These are phyloP conservation scores for Suillus sp. DNA, from an alignment of 768 basidiomycete species.

Conservation along the genomic window DNA sequence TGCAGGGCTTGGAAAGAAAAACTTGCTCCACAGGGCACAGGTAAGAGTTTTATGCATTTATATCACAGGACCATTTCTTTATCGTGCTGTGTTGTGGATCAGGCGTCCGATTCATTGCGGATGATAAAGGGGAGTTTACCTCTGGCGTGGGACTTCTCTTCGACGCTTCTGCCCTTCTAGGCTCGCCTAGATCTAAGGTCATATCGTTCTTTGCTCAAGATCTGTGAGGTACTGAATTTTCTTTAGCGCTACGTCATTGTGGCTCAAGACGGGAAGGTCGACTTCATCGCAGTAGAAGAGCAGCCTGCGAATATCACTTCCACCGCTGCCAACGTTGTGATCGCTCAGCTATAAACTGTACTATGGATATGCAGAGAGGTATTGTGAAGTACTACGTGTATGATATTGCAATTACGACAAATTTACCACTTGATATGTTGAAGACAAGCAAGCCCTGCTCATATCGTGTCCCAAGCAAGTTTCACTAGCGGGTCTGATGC, in stretches of 20 bases:
- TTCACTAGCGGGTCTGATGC: background rate
- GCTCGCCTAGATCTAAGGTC: constrained; percentile 69
- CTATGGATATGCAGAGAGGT: background rate
- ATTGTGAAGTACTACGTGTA: background rate
- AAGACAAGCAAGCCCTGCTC: background rate
- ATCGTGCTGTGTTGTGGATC: constrained; percentile 2
- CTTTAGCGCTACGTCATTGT: constrained; percentile 57
- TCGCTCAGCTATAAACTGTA: constrained; percentile 35
- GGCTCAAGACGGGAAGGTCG: constrained; percentile 59
- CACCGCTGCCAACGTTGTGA: constrained; percentile 51
- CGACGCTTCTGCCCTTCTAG: constrained; percentile 63
- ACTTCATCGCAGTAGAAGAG: constrained; percentile 53
- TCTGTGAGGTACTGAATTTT: constrained; percentile 11
- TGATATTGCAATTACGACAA: background rate
- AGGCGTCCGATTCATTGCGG: constrained; percentile 66
- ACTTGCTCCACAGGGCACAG: constrained; percentile 56
- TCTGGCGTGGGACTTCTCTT: constrained; percentile 59
- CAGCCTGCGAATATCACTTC: constrained; percentile 48
- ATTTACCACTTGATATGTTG: background rate
- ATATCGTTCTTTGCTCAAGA: background rate
- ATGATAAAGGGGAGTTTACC: constrained; percentile 64
- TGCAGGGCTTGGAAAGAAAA: constrained; percentile 69
- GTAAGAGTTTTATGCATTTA: constrained; percentile 37
- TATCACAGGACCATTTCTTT: constrained; percentile 9
- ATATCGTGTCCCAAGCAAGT: background rate